Evolutionary conservation across 108 stramenopile species (phyloP).

Genomic region (Parietichytrium sp.): DNA sequence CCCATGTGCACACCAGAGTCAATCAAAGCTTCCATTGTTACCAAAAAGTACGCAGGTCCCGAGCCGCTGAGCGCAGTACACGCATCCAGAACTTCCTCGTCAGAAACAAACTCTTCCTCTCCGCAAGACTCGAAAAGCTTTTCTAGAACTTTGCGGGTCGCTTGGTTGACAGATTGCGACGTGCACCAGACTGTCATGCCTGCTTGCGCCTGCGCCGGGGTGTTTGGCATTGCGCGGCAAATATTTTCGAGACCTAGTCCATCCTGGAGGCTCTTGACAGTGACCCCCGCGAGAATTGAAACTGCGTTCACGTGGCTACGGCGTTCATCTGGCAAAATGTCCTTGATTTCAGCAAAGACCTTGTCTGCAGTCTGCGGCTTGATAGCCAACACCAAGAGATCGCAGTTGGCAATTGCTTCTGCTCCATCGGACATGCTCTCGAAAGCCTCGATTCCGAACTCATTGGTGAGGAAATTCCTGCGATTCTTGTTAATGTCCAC

Average conservation of each 20-base stretch:
- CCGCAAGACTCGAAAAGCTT: constrained; percentile 38
- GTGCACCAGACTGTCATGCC: constrained; percentile 44
- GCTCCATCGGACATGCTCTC: not conserved
- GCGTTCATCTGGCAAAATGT: constrained; percentile 14
- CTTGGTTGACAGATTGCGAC: constrained; percentile 76
- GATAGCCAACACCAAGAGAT: constrained; percentile 77
- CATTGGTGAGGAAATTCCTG: constrained; percentile 34
- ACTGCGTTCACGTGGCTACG: too few relatives aligned
- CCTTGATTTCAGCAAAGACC: constrained; percentile 55
- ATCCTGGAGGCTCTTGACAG: constrained; percentile 33
- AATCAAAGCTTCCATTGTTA: constrained; percentile 86
- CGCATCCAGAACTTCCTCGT: constrained; percentile 59
- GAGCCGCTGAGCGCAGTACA: constrained; percentile 79
- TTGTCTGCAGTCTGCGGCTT: constrained; percentile 83
- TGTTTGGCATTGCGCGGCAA: constrained; percentile 90
- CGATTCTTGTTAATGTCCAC: constrained; percentile 18
- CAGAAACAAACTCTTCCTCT: constrained; percentile 28
- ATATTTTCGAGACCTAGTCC: constrained; percentile 57
- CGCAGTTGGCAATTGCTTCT: constrained; percentile 58
- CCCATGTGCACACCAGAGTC: constrained; percentile 92
- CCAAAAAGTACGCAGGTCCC: constrained; percentile 87
- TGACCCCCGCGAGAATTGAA: constrained; percentile 49
- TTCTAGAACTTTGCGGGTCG: constrained; percentile 46
- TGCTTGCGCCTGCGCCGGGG: constrained; percentile 70
- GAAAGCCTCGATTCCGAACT: constrained; percentile 38